A percentile compares a stretch with the other conserved stretches of the same genome.
Conservation (phyloP, 169 alveolate genomes). For the Blepharisma undulans region DNA sequence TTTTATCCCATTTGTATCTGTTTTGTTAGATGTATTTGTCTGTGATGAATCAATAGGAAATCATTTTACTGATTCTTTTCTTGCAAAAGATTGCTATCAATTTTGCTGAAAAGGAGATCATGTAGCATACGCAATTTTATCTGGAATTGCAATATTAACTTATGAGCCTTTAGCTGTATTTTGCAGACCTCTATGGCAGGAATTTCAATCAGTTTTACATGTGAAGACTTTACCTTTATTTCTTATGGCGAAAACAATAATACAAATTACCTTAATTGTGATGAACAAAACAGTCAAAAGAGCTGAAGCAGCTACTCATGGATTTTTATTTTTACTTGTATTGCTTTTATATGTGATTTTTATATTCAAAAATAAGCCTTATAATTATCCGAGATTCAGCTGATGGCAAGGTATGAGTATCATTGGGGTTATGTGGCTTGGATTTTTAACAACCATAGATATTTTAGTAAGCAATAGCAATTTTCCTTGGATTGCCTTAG, state of each 20-base stretch:
- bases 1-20: not conserved
- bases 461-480: not conserved
- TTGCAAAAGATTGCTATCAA: constrained; percentile 4
- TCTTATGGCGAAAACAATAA: not conserved
- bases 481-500: not conserved
- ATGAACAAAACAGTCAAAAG: constrained; percentile 4
- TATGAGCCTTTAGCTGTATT: not conserved
- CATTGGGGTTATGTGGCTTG: not conserved
- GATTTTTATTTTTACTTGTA: not conserved
- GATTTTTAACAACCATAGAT: not conserved
- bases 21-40: not conserved
- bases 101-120: constrained; percentile 37
- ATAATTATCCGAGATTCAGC: constrained; percentile 15
- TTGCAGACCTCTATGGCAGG: constrained; percentile 29
- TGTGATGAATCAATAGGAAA: constrained; percentile 16
- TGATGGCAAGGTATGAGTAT: not conserved
- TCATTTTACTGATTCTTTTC: constrained; percentile 32
- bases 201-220: not conserved
- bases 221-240: not conserved
- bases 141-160: not conserved
- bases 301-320: not conserved
- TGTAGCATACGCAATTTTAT: not conserved
- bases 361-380: constrained; percentile 7
- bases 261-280: constrained; percentile 6
- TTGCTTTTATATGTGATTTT: not conserved